Conservation (phyloP, 768 basidiomycete genomes). For the Trametes elegans region DNA sequence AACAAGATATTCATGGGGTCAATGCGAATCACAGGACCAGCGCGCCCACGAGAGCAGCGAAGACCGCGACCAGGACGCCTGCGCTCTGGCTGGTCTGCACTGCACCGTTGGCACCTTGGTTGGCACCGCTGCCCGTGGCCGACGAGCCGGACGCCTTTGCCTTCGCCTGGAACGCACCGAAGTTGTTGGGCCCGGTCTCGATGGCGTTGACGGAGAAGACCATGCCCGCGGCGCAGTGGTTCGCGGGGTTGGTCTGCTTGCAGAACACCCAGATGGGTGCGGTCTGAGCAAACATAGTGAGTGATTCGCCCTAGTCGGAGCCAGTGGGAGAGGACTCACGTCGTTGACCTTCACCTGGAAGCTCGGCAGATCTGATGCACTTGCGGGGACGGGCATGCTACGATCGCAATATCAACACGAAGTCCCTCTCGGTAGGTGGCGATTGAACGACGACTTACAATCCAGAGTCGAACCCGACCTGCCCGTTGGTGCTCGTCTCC, state of each 20-base stretch:
- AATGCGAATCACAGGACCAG: constrained; percentile 17
- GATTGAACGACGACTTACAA: constrained; percentile 28
- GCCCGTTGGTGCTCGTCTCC: constrained; percentile 43
- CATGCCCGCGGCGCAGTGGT: constrained; percentile 59
- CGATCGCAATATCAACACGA: neutral
- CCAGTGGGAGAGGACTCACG: constrained; percentile 28
- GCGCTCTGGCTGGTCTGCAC: constrained; percentile 20
- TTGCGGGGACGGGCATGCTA: constrained; percentile 48
- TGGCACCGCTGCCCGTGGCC: neutral
- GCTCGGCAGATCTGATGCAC: constrained; percentile 47
- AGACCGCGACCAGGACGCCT: constrained; percentile 26
- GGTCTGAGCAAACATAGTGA: constrained; percentile 33
- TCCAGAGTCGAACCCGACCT: constrained; percentile 39
- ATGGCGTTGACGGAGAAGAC: constrained; percentile 57
- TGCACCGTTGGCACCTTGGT: neutral
- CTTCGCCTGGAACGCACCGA: constrained; percentile 45
- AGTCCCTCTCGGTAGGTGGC: no score
- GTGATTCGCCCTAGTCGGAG: neutral
- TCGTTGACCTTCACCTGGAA: constrained; percentile 55
- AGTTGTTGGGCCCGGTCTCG: constrained; percentile 49
- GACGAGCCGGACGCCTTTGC: constrained; percentile 16
- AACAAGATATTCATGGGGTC: neutral
- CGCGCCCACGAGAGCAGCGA: constrained; percentile 24
- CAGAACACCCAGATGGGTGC: constrained; percentile 58
- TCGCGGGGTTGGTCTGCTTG: constrained; percentile 45